Evolutionary conservation across 129 eudicot species (phyloP), one percentile per base, ranked within the genome.

Genomic region (Artemisia argyi): DNA sequence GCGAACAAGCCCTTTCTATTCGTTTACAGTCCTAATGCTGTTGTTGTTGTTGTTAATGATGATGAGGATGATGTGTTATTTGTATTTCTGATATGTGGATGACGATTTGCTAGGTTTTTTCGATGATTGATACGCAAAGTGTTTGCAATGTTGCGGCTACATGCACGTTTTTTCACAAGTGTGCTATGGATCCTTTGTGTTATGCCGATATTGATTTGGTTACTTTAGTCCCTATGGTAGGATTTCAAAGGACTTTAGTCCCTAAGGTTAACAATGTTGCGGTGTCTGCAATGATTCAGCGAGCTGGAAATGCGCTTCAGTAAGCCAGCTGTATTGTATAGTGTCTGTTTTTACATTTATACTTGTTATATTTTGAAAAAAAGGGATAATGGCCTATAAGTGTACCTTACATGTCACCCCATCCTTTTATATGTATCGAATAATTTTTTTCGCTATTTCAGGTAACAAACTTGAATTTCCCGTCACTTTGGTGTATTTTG

Each of bases 221-320:
- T 56, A 77, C 91, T 13, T 4, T 32, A 32, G 42, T 32, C 42
- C 42, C 42, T 4, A 32, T 32, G 42, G 42, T 32, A 32, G 42
- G 7, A 32, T 32, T 4, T 32, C 5, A 32, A 32, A 32, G 42
- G 42, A 35, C 44, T 35, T 70, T n/a, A 17, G 86, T 83, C 11
- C 91, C 97, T 3, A 87, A 81, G 87, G 89, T 90, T 70, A 85
- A 85, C 30, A 81, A 90, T 72, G 62, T 63, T 62, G 95, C 85
- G 14, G 91, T 83, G 35, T 77, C 95, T 48, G 81, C 89, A 4
- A 79, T 87, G 95, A 83, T 90, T 77, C 86, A 80, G 26, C 84
- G 91, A 79, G 95, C 97, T 79, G 95, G 91, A 61, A 90, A 82
- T 79, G 79, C 68, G 1, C 83, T 90, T 73, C 78, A 65, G 97